Evolutionary conservation across 2,329 filamentous ascomycete genomes (phyloP), one percentile per base, ranked within the genome.

Genomic region (Epichloe glyceriae): DNA sequence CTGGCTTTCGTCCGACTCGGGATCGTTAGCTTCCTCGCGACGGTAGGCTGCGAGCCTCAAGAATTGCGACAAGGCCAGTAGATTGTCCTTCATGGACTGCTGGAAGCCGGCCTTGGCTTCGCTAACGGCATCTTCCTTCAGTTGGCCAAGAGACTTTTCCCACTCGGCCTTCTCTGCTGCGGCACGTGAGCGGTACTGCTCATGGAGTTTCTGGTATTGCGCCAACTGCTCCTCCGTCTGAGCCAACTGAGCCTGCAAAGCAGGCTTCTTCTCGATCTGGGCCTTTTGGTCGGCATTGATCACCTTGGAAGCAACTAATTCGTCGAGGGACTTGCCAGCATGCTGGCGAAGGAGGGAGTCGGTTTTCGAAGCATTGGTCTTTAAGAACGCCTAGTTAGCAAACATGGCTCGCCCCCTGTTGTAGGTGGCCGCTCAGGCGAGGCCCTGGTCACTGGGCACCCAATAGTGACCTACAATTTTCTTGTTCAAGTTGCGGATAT

Each of bases 401-500:
- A 35, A 17, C n/a, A 41, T 20, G 48, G 46, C 47, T 47, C 17
- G 49, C 87, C 54, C 14, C 12, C 39, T 26, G 37, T 26, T 22
- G 50, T 41, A 34, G 33, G 38, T 15, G 50, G 49, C 53, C 11
- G n/a, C 26, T 33, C 34, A 14, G 11, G 34, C 35, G 22, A 37
- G n/a, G 26, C 19, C 48, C 37, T 53, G 39, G 38, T 40, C 40
- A 52, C n/a, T n/a, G 20, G 41, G 35, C 5, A 50, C 15, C 19
- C 19, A 11, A 12, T 20, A 26, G 22, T 22, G n/a, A 73, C 86
- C 72, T 71, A 95, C 88, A 62, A 97, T 83, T 73, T 96, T 96
- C 79, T 96, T 97, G 74, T 83, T 86, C 62, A 93, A 73, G 68
- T 93, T 95, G 64, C 91, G 89, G 61, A 96, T 86, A 68, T 81